Evolutionary conservation across 2,329 filamentous ascomycete species (phyloP), one percentile per base, ranked within the genome.

Genomic region (Phoma herbarum): DNA sequence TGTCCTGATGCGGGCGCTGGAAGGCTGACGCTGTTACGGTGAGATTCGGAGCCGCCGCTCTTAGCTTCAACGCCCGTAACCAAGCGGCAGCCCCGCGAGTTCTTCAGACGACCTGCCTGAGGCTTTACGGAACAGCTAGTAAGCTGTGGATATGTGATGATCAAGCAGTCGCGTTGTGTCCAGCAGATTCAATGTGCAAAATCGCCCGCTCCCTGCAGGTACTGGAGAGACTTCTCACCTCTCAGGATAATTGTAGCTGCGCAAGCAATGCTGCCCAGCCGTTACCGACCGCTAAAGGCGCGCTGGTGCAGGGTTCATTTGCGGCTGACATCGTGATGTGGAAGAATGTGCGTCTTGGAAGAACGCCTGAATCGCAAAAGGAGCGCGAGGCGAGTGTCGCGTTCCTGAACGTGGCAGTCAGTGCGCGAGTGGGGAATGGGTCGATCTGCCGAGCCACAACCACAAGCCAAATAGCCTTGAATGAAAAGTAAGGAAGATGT

Each of bases 341-440:
- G 39, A 52, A 58, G 43, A 44, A 44, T 26, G 23, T 25, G 55
- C 55, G 49, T 29, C 50, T 59, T 53, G 44, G 44, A n/a, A 23
- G 45, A 53, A 37, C 35, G 49, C 49, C 49, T 59, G 41, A 54
- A 28, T 45, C 31, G 18, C 23, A 41, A 59, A 50, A 50, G 44
- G 55, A 52, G 49, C 25, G 25, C 47, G 11, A 46, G 26, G 54
- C 54, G 46, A 52, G 28, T 48, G 29, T 48, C 50, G 48, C 46
- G 50, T 54, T 54, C 31, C 45, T 59, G 45, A 54, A 51, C 46
- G 41, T 54, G 46, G 56, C 50, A 46, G 56, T 31, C 50, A 18
- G 50, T 59, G 56, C 56, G 18, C 35, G 43, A 49, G 49, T 49
- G 56, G 49, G 29, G 35, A 47, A 48, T 37, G 28, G 37, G 42